Conservation (phyloP, 306 rosid species). For the Cucurbita maxima region DNA sequence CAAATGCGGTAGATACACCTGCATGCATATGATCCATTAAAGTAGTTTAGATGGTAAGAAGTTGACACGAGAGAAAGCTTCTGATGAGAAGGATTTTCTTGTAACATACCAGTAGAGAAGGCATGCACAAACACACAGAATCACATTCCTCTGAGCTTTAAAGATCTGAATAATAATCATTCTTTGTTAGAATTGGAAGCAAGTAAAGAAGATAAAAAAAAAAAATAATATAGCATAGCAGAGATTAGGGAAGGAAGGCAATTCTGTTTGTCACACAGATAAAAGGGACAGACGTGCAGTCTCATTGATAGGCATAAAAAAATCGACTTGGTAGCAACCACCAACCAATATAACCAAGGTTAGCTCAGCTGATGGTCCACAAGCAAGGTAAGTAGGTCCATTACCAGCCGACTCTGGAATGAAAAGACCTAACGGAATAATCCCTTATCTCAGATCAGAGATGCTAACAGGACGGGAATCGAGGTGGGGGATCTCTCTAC, state of each 20-base stretch:
- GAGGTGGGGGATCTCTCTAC: no score
- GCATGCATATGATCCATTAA: conserved; percentile 15
- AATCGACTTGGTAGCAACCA: no score
- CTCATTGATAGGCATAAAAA: neutral
- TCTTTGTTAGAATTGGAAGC: conserved; percentile 1
- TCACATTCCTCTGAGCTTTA: conserved; percentile 88
- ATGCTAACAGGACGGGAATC: no score
- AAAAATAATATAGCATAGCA: neutral
- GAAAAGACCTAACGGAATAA: no score
- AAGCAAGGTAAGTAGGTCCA: no score
- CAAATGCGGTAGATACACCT: conserved; percentile 67
- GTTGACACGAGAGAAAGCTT: neutral
- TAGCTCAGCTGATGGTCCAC: no score
- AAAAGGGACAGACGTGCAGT: neutral
- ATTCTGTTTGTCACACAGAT: neutral
- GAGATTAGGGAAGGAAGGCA: neutral
- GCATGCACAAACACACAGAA: conserved; percentile 58
- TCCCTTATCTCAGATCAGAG: no score
- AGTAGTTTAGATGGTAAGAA: neutral
- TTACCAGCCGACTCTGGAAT: no score
- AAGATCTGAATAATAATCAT: conserved; percentile 42
- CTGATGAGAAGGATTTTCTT: neutral
- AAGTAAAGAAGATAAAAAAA: neutral
- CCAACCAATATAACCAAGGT: no score
- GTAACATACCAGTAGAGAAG: conserved; percentile 75